Evolutionary conservation across 129 eudicot genomes (phyloP), one percentile per base, ranked within the genome.

Genomic region (Tanacetum coccineum): DNA sequence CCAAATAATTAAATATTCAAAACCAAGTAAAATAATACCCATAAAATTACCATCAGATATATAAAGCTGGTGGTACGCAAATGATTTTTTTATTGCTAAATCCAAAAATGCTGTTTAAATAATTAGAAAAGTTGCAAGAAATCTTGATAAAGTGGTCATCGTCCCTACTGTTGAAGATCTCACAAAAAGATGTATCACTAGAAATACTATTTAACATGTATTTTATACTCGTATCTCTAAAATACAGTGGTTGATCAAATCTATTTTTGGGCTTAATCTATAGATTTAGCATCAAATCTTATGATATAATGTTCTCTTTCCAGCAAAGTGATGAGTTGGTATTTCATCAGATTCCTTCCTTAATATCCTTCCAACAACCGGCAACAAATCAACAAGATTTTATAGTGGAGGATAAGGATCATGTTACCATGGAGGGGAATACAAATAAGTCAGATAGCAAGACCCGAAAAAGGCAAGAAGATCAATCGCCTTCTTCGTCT

Each of bases 291-390:
- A 32, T 28, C 68, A 36, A 11, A 32, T 52, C 12, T 25, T 3
- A 46, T 5, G 21, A 28, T 47, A 62, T 49, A 66, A 72, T 85
- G 85, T 79, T 73, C 64, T 70, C 87, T 74, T 82, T 85, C 72
- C 78, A 77, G 74, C 82, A 50, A 68, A 74, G 61, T 12, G 75
- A 80, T 72, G 82, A 72, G 63, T 59, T 74, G 69, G 56, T 74
- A 9, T 59, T 68, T 49, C 77, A 51, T 74, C 60, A 80, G 66
- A 73, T 70, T 42, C 73, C 79, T 64, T 19, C 75, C 12, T 6
- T 64, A 28, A 78, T 76, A 21, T 58, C 68, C 22, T 73, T 57
- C 66, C 77, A 64, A 60, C 76, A 79, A 55, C 70, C 60, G 54
- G 60, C 74, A 59, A 21, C 10, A 39, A 73, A 66, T 75, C 76